phyloP scores from a whole-genome alignment of 305 asterid species.

The Fraxinus paxiana region DNA sequence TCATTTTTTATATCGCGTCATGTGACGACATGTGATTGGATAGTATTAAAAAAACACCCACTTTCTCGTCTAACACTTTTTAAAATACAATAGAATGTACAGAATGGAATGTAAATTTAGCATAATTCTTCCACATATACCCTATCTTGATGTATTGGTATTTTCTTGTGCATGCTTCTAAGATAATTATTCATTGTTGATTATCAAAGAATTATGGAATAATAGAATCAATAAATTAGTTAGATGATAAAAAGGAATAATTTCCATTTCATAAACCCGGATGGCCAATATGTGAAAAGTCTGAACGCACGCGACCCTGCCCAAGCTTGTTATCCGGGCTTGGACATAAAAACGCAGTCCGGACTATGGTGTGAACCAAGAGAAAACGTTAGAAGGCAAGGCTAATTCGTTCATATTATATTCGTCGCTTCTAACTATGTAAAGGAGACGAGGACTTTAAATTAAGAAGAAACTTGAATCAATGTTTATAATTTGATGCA shows the following conservation, averaged over 20 bases:
- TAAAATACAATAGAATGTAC: neutral
- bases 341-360: neutral
- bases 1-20: neutral
- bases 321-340: neutral
- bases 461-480: neutral
- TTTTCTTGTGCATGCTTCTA: neutral
- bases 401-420: neutral
- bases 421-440: neutral
- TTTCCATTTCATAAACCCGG: neutral
- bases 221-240: neutral
- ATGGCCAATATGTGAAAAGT: neutral
- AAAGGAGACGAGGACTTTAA: neutral
- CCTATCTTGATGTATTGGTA: neutral
- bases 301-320: neutral
- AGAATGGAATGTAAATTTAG: too few relatives aligned
- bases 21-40: neutral
- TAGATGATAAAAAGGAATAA: neutral
- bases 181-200: neutral
- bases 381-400: neutral
- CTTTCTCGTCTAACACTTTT: neutral
- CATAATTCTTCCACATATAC: neutral
- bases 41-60: neutral
- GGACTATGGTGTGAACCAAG: neutral
- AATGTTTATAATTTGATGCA: neutral
- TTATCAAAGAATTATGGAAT: neutral